Evolutionary conservation across 2,329 filamentous ascomycete genomes (phyloP).

Genomic region (Monosporascus ibericus): DNA sequence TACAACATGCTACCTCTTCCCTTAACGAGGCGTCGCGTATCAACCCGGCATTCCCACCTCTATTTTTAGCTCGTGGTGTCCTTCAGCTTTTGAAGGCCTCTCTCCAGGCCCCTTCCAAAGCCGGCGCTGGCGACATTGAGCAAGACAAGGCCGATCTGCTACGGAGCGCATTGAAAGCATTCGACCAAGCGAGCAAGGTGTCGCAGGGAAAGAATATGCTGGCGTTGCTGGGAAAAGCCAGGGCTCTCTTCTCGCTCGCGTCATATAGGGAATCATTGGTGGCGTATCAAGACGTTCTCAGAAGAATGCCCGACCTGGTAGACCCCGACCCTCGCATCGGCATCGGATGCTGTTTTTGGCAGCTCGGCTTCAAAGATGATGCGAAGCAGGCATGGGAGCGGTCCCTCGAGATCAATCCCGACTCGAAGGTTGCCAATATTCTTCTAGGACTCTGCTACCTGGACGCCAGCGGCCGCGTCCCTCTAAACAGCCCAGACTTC

Average conservation of each 20-base stretch:
- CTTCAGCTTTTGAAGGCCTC: slow-evolving; percentile 84
- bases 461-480: slow-evolving; percentile 75
- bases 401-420: slow-evolving; percentile 69
- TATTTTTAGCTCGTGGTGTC: slow-evolving; percentile 87
- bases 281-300: slow-evolving; percentile 79
- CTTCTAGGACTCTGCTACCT: slow-evolving; percentile 87
- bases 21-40: slow-evolving; percentile 94
- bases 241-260: slow-evolving; percentile 78
- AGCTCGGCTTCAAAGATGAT: slow-evolving; percentile 88
- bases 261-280: slow-evolving; percentile 80
- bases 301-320: slow-evolving; percentile 77
- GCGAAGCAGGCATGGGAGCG: slow-evolving; percentile 88
- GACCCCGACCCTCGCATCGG: slow-evolving; percentile 95
- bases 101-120: slow-evolving; percentile 67
- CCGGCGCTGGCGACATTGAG: slow-evolving; percentile 57
- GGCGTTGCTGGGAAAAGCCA: slow-evolving; percentile 83
- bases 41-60: slow-evolving; percentile 84
- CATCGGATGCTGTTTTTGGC: slow-evolving; percentile 96
- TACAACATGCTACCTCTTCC: slow-evolving; percentile 82
- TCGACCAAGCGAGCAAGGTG: slow-evolving; percentile 84
- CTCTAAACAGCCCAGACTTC: slow-evolving; percentile 80
- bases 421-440: slow-evolving; percentile 86
- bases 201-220: slow-evolving; percentile 87
- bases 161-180: slow-evolving; percentile 82
- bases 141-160: slow-evolving; percentile 73